Evolutionary conservation across 345 rosid species (phyloP), one percentile per base, ranked within the genome.

Genomic region (Aethionema arabicum): DNA sequence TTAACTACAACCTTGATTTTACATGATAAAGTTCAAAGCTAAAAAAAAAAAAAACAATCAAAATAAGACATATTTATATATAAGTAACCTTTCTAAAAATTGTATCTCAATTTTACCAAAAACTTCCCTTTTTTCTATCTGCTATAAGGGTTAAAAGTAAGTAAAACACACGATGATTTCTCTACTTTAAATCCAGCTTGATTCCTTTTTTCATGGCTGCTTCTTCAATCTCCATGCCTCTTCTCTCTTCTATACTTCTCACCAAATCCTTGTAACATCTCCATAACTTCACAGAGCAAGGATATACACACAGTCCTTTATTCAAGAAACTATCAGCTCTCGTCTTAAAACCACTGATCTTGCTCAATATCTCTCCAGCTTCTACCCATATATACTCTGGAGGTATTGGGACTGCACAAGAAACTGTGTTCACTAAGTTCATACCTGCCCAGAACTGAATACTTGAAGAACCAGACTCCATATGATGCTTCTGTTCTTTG

Each of bases 301-400:
- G 95, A 80, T 92, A 73, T 7, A 69, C 82, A 0, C 81, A 76
- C 66, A 85, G 63, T 52, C 88, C 95, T 79, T 76, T 85, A 76
- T 58, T 63, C 72, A 77, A 74, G 71, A 87, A 93, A 16, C 78
- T 82, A 57, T 83, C 82, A 6, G 69, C 63, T 39, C 78, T 77
- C 5, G 71, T 13, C 8, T 75, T 80, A 0, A 59, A 59, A 39
- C 81, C 83, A 0, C 63, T 55, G 40, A 75, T 65, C 15, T 37
- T 72, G 52, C 74, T 70, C 77, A 93, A 56, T 56, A 82, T 66
- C 9, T 46, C 76, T 1, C 88, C 90, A 67, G 95, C 85, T 56
- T 85, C 88, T 0, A 80, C 90, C 97, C 92, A 93, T 42, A 69
- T 73, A 63, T 54, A 74, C 80, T 87, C 99, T 0, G 97, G 96